phyloP scores from a whole-genome alignment of 345 rosid species.

The Alliaria petiolata region DNA sequence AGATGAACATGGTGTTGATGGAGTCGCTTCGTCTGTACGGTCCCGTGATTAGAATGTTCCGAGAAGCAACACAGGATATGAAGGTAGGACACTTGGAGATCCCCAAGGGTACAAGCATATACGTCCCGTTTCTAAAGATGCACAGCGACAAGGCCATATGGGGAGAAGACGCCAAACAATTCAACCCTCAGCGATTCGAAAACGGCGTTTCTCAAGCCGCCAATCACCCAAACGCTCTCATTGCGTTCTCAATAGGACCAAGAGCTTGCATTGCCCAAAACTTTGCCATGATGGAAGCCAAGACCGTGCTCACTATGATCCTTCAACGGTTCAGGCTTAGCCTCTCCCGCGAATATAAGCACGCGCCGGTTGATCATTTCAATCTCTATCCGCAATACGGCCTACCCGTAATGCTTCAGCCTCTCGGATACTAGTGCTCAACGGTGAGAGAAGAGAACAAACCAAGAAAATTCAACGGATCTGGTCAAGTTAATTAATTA shows the following conservation, averaged over 20 bases:
- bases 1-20: conserved; percentile 6
- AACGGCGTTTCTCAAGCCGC: conserved; percentile 7
- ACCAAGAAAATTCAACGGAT: background rate
- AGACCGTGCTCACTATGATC: conserved; percentile 5
- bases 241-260: conserved; percentile 1
- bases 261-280: conserved; percentile 4
- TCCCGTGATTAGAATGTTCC: background rate
- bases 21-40: background rate
- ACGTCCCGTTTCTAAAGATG: background rate
- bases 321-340: background rate
- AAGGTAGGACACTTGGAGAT: background rate
- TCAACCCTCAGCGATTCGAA: background rate
- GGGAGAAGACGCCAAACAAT: background rate
- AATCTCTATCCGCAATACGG: background rate
- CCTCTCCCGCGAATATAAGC: conserved; percentile 4
- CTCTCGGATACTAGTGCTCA: background rate
- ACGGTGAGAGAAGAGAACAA: background rate
- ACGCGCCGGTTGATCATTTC: background rate
- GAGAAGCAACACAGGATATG: conserved; percentile 4
- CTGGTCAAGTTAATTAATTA: background rate
- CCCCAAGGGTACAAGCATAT: background rate
- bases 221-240: background rate
- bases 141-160: conserved; percentile 1
- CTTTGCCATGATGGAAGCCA: background rate
- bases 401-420: conserved; percentile 3